Evolutionary conservation across 176 grass and related monocot genomes (phyloP).

Genomic region (Otatea glauca): DNA sequence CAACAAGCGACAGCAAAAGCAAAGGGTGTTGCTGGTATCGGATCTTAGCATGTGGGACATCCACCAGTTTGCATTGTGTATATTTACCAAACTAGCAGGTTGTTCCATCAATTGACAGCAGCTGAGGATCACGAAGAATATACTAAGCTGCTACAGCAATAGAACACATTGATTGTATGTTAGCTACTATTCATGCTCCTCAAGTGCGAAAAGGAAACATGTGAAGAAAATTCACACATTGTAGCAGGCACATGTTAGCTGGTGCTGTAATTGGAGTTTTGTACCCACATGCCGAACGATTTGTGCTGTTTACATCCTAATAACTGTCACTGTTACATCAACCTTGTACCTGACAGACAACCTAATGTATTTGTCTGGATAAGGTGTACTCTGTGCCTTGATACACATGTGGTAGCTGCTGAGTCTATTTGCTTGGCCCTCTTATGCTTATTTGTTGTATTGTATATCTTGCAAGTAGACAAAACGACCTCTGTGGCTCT

Average conservation of each 20-base stretch:
- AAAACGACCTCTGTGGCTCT: background rate
- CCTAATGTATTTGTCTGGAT: slow-evolving; percentile 22
- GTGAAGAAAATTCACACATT: slow-evolving; percentile 15
- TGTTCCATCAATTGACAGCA: slow-evolving; percentile 37
- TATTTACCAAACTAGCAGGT: slow-evolving; percentile 40
- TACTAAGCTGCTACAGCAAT: slow-evolving; percentile 36
- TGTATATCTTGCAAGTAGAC: background rate
- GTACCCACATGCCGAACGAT: slow-evolving; percentile 28
- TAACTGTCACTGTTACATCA: slow-evolving; percentile 15
- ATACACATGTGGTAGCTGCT: slow-evolving; percentile 4
- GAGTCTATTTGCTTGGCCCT: background rate
- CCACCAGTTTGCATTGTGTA: slow-evolving; percentile 39
- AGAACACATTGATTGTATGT: slow-evolving; percentile 46
- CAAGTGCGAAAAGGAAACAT: slow-evolving; percentile 16
- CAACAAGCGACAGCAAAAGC: slow-evolving; percentile 78
- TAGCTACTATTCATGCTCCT: slow-evolving; percentile 37
- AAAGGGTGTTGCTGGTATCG: slow-evolving; percentile 81
- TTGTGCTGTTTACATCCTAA: slow-evolving; percentile 45
- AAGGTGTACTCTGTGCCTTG: slow-evolving; percentile 20
- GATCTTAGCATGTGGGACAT: slow-evolving; percentile 52
- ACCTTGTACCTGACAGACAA: slow-evolving; percentile 9
- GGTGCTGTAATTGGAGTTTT: slow-evolving; percentile 42
- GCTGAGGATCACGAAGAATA: slow-evolving; percentile 32
- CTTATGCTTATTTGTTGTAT: background rate
- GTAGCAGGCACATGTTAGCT: slow-evolving; percentile 52